phyloP scores from a whole-genome alignment of 2,329 filamentous ascomycete genomes.

The Davidsoniella eucalypti region DNA sequence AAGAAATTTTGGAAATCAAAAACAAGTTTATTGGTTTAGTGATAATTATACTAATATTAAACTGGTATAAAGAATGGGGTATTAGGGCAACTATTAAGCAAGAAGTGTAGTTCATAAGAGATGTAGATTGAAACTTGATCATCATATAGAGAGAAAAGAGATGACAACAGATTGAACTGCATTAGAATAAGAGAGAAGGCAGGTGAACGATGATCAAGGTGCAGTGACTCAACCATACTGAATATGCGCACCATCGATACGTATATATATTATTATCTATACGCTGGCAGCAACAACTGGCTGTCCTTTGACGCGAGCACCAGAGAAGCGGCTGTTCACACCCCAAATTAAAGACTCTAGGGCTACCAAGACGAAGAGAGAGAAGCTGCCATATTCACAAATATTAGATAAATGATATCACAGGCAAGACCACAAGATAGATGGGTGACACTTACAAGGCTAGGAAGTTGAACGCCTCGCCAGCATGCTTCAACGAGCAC shows the following conservation, averaged over 20 bases:
- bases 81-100: too few relatives aligned
- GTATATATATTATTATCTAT: too few relatives aligned
- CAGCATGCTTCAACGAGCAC: slow-evolving; percentile 15
- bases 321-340: not conserved
- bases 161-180: not conserved
- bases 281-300: not conserved
- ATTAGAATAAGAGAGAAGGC: not conserved
- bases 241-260: too few relatives aligned
- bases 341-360: slow-evolving; percentile 6
- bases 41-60: too few relatives aligned
- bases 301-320: not conserved
- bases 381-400: slow-evolving; percentile 1
- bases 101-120: too few relatives aligned
- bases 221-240: too few relatives aligned
- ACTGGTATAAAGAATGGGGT: too few relatives aligned
- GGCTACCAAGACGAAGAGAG: slow-evolving; percentile 2
- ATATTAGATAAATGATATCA: not conserved
- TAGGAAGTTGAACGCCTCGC: slow-evolving; percentile 16
- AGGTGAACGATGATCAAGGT: too few relatives aligned
- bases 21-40: too few relatives aligned
- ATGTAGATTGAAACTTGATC: too few relatives aligned
- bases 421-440: not conserved
- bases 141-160: too few relatives aligned
- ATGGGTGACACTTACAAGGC: slow-evolving; percentile 15
- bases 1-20: not conserved